Conservation (phyloP, 371 early-diverging fungal species). For the Syncephalastrum contaminatum region DNA sequence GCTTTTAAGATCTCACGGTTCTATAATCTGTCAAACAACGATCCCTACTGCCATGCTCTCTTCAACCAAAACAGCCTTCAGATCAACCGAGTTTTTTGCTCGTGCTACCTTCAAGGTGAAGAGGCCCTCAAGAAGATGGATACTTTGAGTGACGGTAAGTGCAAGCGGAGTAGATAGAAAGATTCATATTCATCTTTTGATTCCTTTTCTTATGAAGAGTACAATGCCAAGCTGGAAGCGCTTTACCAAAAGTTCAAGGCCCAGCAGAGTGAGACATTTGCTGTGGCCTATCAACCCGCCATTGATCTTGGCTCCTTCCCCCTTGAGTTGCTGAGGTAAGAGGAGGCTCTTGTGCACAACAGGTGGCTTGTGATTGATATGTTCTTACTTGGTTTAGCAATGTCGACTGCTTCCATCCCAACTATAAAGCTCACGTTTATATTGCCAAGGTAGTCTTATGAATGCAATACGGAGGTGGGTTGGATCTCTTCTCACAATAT, state of each 20-base stretch:
- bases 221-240: slow-evolving; percentile 8
- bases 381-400: slow-evolving; percentile 9
- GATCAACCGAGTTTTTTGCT: slow-evolving; percentile 15
- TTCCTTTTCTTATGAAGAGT: neutral
- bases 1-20: slow-evolving; percentile 14
- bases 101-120: slow-evolving; percentile 5
- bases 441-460: slow-evolving; percentile 9
- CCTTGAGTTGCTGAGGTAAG: slow-evolving; percentile 9
- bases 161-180: too few species aligned
- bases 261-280: slow-evolving; percentile 6
- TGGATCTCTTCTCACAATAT: too few species aligned
- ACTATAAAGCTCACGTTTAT: slow-evolving; percentile 10
- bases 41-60: slow-evolving; percentile 11
- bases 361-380: too few species aligned
- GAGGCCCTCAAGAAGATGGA: slow-evolving; percentile 9
- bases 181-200: neutral
- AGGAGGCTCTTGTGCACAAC: too few species aligned
- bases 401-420: slow-evolving; percentile 21
- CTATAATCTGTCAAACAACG: slow-evolving; percentile 6
- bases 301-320: slow-evolving; percentile 10
- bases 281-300: slow-evolving; percentile 10
- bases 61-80: slow-evolving; percentile 2
- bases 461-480: too few species aligned
- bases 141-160: slow-evolving; percentile 4
- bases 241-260: slow-evolving; percentile 14